Evolutionary conservation across 495 filamentous ascomycete genomes (phyloP).

Genomic region (Aspergillus sclerotioniger): DNA sequence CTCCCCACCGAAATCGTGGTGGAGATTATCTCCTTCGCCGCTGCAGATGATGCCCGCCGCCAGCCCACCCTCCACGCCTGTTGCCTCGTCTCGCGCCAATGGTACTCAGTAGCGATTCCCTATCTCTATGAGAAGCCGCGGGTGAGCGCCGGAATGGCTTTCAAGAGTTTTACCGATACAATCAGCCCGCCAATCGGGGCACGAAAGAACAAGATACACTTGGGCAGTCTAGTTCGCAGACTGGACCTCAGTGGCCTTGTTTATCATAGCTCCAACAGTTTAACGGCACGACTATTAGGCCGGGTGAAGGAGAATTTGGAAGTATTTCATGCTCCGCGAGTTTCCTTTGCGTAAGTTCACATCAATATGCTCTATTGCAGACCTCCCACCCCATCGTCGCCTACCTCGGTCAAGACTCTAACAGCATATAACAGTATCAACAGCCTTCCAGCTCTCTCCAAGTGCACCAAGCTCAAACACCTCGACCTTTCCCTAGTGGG

Average conservation of each 20-base stretch:
- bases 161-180: slow-evolving; percentile 57
- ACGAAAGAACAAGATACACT: slow-evolving; percentile 51
- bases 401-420: background rate
- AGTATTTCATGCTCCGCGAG: slow-evolving; percentile 63
- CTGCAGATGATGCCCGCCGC: slow-evolving; percentile 16
- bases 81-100: slow-evolving; percentile 59
- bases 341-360: slow-evolving; percentile 54
- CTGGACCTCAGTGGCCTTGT: slow-evolving; percentile 61
- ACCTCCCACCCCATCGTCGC: background rate
- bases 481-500: slow-evolving; percentile 62
- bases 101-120: slow-evolving; percentile 58
- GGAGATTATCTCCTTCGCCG: slow-evolving; percentile 36
- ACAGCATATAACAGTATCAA: slow-evolving; percentile 43
- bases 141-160: slow-evolving; percentile 50
- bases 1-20: slow-evolving; percentile 56
- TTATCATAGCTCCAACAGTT: slow-evolving; percentile 63
- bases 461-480: slow-evolving; percentile 53
- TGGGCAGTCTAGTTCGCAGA: slow-evolving; percentile 53
- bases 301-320: slow-evolving; percentile 57
- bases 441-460: slow-evolving; percentile 60
- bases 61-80: slow-evolving; percentile 53
- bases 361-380: background rate
- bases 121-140: slow-evolving; percentile 56
- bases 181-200: slow-evolving; percentile 61
- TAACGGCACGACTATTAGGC: slow-evolving; percentile 63